These are phyloP conservation scores for Adansonia madagascariensis DNA, from an alignment of 441 rosid species.

Conservation along the genomic window DNA sequence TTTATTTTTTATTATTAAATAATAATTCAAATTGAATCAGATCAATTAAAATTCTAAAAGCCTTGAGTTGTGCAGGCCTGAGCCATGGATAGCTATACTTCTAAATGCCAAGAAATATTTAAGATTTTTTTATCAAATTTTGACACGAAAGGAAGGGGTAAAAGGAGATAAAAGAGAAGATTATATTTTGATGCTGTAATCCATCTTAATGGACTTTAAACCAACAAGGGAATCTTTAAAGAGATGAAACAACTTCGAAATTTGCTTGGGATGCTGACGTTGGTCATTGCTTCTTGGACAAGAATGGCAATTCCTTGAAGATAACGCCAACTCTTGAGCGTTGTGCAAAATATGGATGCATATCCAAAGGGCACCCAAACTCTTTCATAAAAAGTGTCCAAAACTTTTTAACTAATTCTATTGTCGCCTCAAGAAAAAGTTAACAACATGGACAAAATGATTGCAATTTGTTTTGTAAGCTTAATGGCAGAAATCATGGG, in stretches of 20 bases:
- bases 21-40: too few relatives aligned
- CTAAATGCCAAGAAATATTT: not conserved
- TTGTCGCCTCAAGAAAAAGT: slow-evolving; percentile 17
- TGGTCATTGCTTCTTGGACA: not conserved
- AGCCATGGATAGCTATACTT: too few relatives aligned
- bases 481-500: slow-evolving; percentile 27
- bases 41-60: too few relatives aligned
- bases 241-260: not conserved
- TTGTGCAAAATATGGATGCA: slow-evolving; percentile 20
- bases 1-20: too few relatives aligned
- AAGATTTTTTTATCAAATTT: not conserved
- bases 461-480: slow-evolving; percentile 24
- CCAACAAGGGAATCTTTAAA: not conserved
- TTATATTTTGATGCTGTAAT: not conserved
- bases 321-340: slow-evolving; percentile 2
- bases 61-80: too few relatives aligned
- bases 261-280: not conserved
- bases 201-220: not conserved
- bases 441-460: slow-evolving; percentile 7
- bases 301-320: not conserved
- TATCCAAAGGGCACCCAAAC: not conserved
- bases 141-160: not conserved
- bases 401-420: slow-evolving; percentile 10
- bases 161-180: slow-evolving; percentile 13
- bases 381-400: not conserved